phyloP scores from a whole-genome alignment of 306 rosid species.

The Begonia peltatifolia region DNA sequence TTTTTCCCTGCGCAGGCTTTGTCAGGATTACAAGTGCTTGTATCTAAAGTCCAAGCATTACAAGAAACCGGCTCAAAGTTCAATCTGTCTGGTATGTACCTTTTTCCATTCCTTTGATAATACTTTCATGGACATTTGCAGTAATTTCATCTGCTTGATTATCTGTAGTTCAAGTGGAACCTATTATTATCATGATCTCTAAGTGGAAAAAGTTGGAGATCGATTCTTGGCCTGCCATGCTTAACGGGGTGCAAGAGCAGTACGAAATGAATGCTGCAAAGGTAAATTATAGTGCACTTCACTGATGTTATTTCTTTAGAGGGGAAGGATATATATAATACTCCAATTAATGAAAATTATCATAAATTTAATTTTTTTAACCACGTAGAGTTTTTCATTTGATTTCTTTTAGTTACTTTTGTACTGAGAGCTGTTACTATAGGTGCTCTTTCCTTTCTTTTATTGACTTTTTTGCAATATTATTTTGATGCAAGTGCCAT shows the following conservation, averaged over 20 bases:
- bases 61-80: conserved; percentile 62
- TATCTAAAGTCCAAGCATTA: conserved; percentile 35
- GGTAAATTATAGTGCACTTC: conserved; percentile 19
- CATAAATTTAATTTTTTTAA: too few species aligned
- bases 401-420: not conserved
- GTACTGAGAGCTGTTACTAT: not conserved
- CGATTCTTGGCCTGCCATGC: conserved; percentile 72
- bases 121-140: not conserved
- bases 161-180: conserved; percentile 45
- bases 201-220: conserved; percentile 70
- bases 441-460: too few species aligned
- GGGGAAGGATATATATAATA: too few species aligned
- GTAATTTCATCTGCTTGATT: conserved; percentile 9
- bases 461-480: not conserved
- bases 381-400: too few species aligned
- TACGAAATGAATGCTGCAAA: conserved; percentile 63
- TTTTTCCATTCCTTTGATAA: not conserved
- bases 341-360: too few species aligned
- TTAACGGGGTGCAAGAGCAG: conserved; percentile 63
- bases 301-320: too few species aligned
- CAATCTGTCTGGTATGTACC: conserved; percentile 35
- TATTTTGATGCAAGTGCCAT: conserved; percentile 10
- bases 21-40: conserved; percentile 71
- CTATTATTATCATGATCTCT: conserved; percentile 35
- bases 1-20: conserved; percentile 44